Conservation (phyloP, 345 rosid species). For the Populus ilicifolia region DNA sequence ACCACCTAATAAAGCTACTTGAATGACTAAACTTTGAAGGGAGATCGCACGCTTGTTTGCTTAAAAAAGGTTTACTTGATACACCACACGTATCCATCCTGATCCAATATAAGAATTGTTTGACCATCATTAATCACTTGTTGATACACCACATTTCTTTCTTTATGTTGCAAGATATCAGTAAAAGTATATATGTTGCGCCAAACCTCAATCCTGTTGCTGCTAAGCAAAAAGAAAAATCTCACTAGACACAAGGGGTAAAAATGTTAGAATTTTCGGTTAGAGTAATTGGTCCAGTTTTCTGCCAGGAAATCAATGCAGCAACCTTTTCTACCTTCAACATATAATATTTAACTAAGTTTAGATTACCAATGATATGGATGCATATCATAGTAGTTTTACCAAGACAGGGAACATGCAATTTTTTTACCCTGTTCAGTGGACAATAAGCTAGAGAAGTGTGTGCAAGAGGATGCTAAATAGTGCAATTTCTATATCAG, state of each 20-base stretch:
- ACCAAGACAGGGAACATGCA: background rate
- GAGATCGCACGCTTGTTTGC: background rate
- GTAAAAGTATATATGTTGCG: background rate
- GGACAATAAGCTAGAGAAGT: background rate
- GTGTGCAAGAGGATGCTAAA: background rate
- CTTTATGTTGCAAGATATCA: background rate
- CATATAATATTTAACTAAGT: background rate
- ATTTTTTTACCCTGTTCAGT: background rate
- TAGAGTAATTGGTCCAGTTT: background rate
- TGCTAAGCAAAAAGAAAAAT: background rate
- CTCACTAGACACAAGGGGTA: background rate
- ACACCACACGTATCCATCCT: background rate
- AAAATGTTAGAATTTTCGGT: background rate
- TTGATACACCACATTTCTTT: background rate
- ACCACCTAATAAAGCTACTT: conserved; percentile 8
- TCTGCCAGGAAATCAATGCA: background rate
- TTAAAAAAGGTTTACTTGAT: background rate
- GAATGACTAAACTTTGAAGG: background rate
- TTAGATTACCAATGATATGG: background rate
- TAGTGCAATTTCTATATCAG: background rate
- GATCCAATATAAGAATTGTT: background rate
- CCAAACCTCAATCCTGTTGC: background rate
- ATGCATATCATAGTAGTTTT: background rate
- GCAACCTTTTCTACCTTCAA: background rate
- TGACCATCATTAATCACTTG: background rate